phyloP scores from a whole-genome alignment of 306 rosid genomes.

The Mucuna pruriens region DNA sequence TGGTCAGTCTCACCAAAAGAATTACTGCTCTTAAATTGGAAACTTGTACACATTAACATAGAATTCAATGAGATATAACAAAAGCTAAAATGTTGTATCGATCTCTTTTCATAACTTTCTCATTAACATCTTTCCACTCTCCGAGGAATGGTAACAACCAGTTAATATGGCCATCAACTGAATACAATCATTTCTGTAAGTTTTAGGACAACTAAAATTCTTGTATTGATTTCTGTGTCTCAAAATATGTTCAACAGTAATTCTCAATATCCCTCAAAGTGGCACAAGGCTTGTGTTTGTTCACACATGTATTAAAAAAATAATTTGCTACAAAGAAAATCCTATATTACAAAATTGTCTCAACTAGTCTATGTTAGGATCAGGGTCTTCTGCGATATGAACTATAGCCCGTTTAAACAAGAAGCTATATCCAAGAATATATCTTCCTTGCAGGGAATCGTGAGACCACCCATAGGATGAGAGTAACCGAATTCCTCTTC shows the following conservation, averaged over 20 bases:
- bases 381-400: neutral
- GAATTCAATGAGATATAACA: slow-evolving; percentile 11
- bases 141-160: neutral
- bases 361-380: slow-evolving; percentile 1
- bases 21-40: neutral
- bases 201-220: too few species aligned
- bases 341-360: slow-evolving; percentile 9
- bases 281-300: neutral
- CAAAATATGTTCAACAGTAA: neutral
- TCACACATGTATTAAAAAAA: neutral
- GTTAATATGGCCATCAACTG: too few species aligned
- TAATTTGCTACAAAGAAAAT: neutral
- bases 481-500: neutral
- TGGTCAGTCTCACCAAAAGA: neutral
- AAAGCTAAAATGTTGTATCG: neutral
- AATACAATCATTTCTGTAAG: too few species aligned
- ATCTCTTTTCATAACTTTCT: neutral
- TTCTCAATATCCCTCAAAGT: neutral
- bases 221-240: too few species aligned
- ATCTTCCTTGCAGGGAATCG: neutral
- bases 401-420: neutral
- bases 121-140: slow-evolving; percentile 3
- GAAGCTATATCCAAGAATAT: neutral
- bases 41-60: neutral
- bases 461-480: neutral